Base-by-base conservation (phyloP, 2,329 filamentous ascomycete species). In the Neopestalotiopsis sp. region DNA sequence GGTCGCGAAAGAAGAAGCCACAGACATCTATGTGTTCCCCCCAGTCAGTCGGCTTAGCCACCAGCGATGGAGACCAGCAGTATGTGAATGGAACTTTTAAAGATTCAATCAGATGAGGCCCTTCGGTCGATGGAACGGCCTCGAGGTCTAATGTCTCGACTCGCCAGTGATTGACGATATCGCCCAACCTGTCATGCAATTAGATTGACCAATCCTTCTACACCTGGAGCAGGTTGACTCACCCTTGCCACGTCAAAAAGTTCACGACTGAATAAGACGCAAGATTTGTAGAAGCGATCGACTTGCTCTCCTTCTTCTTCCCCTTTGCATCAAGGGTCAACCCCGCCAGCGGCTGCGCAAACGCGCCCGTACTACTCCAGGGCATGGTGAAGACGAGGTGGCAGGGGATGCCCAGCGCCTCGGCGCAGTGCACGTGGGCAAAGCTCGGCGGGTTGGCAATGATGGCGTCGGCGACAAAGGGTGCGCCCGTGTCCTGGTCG, bases 361-460 rank as follows among this genome's bases (percentile, higher is more conserved):
- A 96, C 0, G 91, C 87, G 75, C 92, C 89, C 0, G 94, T 97
- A 0, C 92, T 90, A 1, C 92, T 92, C 90, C 93, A 97, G 0
- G 94, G 94, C 93, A 97, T 96, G 0, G 94, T 97, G 81, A 97
- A 97, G 92, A 97, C 97, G 79, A 97, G 89, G 74, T 94, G 92
- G 9, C 94, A 76, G 0, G 92, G 92, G 63, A 94, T 89, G 0
- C 91, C 92, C 74, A 94, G 80, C 78, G 92, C 92, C 79, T 94
- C 91, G 0, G 92, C 92, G 69, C 91, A 87, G 74, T 94, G 92
- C 2, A 94, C 84, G 74, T 94, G 92, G 0, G 91, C 92, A 79
- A 94, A 94, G 74, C 90, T 92, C 0, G 92, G 92, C 2, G 92
- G 92, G 70, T 94, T 94, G 2, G 92, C 92, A 73, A 94, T 93